Conservation (phyloP, 2,329 filamentous ascomycete genomes). For the Helotiales sp. region DNA sequence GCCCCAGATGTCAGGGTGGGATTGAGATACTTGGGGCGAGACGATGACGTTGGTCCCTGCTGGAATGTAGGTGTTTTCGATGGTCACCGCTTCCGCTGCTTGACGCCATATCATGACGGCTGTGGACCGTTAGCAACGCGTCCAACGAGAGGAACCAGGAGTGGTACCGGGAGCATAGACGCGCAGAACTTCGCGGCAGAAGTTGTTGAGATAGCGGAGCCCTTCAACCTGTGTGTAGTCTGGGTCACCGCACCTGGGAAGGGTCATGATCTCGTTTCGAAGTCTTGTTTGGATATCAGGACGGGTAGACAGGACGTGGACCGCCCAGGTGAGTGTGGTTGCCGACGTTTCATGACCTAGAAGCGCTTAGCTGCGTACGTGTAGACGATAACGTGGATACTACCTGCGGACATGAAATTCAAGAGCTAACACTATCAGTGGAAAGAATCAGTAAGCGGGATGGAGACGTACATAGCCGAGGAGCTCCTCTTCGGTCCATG, state of each 20-base stretch:
- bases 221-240: constrained; percentile 57
- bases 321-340: constrained; percentile 45
- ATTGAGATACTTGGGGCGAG: constrained; percentile 9
- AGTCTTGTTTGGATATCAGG: constrained; percentile 63
- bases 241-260: constrained; percentile 49
- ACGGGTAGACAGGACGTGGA: constrained; percentile 63
- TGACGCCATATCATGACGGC: constrained; percentile 61
- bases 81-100: constrained; percentile 8
- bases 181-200: constrained; percentile 73
- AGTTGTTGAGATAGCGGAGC: constrained; percentile 74
- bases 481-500: constrained; percentile 41
- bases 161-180: constrained; percentile 51
- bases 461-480: too few relatives aligned
- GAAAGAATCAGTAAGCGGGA: too few relatives aligned
- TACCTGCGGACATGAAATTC: constrained; percentile 33
- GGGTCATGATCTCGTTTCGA: constrained; percentile 62
- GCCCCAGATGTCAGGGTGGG: constrained; percentile 25
- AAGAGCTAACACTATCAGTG: constrained; percentile 20
- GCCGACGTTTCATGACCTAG: constrained; percentile 44
- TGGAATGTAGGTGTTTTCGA: constrained; percentile 15
- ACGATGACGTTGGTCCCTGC: constrained; percentile 16
- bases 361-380: too few relatives aligned
- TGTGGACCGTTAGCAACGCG: too few relatives aligned
- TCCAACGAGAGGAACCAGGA: too few relatives aligned
- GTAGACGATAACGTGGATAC: too few relatives aligned